phyloP scores from a whole-genome alignment of 495 filamentous ascomycete genomes.

The Trichodelitschia bisporula region DNA sequence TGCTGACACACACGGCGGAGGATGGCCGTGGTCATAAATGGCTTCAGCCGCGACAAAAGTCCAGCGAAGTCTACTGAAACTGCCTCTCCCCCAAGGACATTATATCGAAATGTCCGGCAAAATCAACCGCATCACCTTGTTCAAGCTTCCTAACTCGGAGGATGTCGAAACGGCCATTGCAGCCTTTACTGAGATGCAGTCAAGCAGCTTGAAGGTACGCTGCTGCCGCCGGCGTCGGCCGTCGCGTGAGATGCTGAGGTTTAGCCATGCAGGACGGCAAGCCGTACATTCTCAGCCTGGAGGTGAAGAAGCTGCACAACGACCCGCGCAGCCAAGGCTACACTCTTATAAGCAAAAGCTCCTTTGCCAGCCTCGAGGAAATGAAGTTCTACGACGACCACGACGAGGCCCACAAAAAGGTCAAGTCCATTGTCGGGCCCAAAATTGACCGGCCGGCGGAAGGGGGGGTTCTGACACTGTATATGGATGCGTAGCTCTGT shows the following conservation, averaged over 20 bases:
- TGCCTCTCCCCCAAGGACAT: too few relatives aligned
- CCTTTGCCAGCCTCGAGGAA: conserved; percentile 37
- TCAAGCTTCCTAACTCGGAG: conserved; percentile 1
- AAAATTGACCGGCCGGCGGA: conserved; percentile 10
- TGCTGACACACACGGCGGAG: too few relatives aligned
- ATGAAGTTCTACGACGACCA: conserved; percentile 44
- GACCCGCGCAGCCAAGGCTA: conserved; percentile 38
- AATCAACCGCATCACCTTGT: conserved; percentile 3
- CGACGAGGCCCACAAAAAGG: conserved; percentile 32
- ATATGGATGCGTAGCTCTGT: too few relatives aligned
- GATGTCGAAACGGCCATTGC: conserved; percentile 1
- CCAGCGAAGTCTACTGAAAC: too few relatives aligned
- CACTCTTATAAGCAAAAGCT: conserved; percentile 31
- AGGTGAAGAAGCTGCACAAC: conserved; percentile 19
- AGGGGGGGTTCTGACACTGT: too few relatives aligned
- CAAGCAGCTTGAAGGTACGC: neutral
- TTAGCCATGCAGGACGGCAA: conserved; percentile 36
- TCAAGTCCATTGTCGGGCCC: conserved; percentile 25
- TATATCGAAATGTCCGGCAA: too few relatives aligned
- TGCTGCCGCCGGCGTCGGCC: too few relatives aligned
- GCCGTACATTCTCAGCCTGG: conserved; percentile 33
- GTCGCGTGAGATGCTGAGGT: too few relatives aligned
- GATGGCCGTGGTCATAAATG: too few relatives aligned
- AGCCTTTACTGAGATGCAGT: conserved; percentile 1
- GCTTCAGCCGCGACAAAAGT: too few relatives aligned